Percentiles rank a stretch among this genome's conserved stretches.
Evolutionary conservation across 2,329 filamentous ascomycete genomes (phyloP).

Genomic region (Phymatotrichopsis omnivora): DNA sequence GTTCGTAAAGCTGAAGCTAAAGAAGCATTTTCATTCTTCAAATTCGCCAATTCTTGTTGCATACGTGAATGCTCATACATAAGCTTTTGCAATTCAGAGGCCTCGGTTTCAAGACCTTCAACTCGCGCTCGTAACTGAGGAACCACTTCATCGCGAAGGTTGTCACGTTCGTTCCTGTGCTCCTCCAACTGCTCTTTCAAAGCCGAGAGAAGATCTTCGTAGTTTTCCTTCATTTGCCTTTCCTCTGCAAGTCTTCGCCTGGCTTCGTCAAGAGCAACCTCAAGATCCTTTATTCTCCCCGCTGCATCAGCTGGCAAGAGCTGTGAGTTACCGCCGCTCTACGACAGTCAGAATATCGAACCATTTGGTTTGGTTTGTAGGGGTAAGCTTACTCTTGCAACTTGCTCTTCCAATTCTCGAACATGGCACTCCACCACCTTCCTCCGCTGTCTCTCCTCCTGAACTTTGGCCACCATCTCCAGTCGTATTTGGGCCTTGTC

Average conservation of each 20-base stretch:
- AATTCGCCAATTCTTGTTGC: conserved; percentile 69
- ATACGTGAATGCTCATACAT: conserved; percentile 73
- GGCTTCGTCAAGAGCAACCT: conserved; percentile 69
- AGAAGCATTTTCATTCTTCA: conserved; percentile 57
- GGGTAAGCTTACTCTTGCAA: conserved; percentile 48
- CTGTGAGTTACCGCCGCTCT: conserved; percentile 19
- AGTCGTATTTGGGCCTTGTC: conserved; percentile 79
- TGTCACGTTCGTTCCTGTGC: conserved; percentile 79
- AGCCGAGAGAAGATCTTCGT: conserved; percentile 79
- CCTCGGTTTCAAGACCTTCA: conserved; percentile 66
- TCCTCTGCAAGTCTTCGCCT: conserved; percentile 75
- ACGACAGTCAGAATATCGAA: conserved; percentile 2
- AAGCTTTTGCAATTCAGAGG: conserved; percentile 59
- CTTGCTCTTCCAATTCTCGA: conserved; percentile 66
- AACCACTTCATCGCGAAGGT: conserved; percentile 77
- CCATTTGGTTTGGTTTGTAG: not conserved
- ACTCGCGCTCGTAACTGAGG: conserved; percentile 66
- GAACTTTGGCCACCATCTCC: conserved; percentile 73
- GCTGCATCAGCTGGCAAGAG: conserved; percentile 41
- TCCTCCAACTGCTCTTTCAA: conserved; percentile 73
- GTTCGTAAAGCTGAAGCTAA: conserved; percentile 33
- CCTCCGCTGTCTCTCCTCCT: conserved; percentile 70
- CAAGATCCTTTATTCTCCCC: conserved; percentile 63
- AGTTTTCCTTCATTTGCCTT: conserved; percentile 77
- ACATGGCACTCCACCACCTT: conserved; percentile 74